Evolutionary conservation across 208 protist species (phyloP).

Genomic region (Acanthamoeba triangularis): DNA sequence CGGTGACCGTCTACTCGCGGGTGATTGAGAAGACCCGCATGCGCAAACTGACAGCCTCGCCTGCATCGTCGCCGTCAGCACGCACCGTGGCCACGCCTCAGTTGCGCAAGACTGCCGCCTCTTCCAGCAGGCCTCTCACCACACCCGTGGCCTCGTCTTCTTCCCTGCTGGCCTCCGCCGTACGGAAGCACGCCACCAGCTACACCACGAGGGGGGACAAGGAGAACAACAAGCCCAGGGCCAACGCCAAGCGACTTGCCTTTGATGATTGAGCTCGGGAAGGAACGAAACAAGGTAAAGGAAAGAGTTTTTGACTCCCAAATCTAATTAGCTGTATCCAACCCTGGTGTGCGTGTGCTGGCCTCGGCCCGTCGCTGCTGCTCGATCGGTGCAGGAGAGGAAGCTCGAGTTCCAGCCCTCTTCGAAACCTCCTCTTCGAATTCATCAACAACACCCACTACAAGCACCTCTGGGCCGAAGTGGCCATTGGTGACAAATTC

Average conservation of each 20-base stretch:
- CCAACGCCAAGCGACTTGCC: not conserved
- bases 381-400: too few species aligned
- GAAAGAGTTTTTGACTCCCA: too few species aligned
- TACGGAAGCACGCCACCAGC: not conserved
- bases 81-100: not conserved
- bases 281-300: too few species aligned
- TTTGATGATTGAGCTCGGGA: not conserved
- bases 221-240: not conserved
- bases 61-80: not conserved
- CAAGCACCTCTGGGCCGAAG: too few species aligned
- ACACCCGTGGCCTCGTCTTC: too few species aligned
- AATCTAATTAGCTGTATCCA: too few species aligned
- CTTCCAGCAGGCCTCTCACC: not conserved
- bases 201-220: not conserved
- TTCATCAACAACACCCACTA: too few species aligned
- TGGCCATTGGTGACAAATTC: too few species aligned
- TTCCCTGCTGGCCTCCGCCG: not conserved
- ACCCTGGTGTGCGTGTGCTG: too few species aligned
- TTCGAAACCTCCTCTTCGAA: too few species aligned
- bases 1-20: constrained; percentile 46
- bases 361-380: too few species aligned
- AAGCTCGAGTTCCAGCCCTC: too few species aligned
- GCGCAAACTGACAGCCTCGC: constrained; percentile 21
- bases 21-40: constrained; percentile 14
- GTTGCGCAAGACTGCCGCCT: not conserved